Evolutionary conservation across 345 rosid species (phyloP), one percentile per base, ranked within the genome.

Genomic region (sweet orange (Citrus sinensis)): DNA sequence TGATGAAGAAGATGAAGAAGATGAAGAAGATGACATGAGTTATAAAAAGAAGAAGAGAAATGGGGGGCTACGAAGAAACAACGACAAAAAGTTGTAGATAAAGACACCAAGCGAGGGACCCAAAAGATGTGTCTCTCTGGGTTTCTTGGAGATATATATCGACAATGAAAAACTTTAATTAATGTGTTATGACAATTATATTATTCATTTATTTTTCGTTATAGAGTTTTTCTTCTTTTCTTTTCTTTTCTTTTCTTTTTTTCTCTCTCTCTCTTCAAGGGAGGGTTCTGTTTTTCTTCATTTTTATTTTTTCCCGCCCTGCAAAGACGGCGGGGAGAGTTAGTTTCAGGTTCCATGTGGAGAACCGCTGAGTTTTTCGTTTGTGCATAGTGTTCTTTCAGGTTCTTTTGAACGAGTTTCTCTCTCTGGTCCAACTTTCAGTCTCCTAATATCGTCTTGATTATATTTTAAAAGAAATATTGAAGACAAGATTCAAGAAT

Each of bases 51-150:
- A 75, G 46, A 42, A 76, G 71, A 69, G 70, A 73, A 81, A 78
- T 75, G 76, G 19, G 64, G 84, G 82, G 87, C 79, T 77, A 68
- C 79, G 82, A 80, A 82, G 78, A 68, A 81, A 83, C 85, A 88
- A 85, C 87, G 89, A 86, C 90, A 88, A 89, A 89, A 89, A 85
- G 89, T 85, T 68, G 34, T 78, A 84, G 92, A 91, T 88, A 90
- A 89, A 88, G 94, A 91, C 91, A 87, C 85, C 68, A 74, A 75
- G 71, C 73, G 90, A 83, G 94, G 98, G 93, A 83, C 98, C 93
- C 89, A 81, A 85, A 79, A 59, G 63, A 70, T 37, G 80, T 73
- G 71, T 72, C 74, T 71, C 74, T 71, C 24, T 59, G 68, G 72
- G 76, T 80, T 62, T 76, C 67, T 76, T 78, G 30, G 49, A 29